Percentiles rank a stretch among this genome's conserved stretches.
Evolutionary conservation across 805 yeast genomes (phyloP).

Genomic region (Metschnikowia cubensis): DNA sequence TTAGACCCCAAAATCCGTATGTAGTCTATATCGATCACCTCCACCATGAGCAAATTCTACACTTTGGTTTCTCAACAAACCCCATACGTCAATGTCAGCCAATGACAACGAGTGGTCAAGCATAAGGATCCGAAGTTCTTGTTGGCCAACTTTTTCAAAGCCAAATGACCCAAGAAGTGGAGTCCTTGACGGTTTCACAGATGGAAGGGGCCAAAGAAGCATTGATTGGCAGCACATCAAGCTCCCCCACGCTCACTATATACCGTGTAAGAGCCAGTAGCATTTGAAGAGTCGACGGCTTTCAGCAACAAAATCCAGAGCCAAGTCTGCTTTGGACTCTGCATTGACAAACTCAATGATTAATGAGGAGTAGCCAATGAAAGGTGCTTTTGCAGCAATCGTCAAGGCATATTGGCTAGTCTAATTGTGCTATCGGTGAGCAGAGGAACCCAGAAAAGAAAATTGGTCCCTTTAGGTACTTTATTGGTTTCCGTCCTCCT

Average conservation of each 20-base stretch:
- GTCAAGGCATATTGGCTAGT: conserved; percentile 43
- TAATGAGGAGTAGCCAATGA: conserved; percentile 72
- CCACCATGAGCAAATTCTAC: no score
- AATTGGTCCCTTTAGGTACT: no score
- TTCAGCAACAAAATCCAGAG: conserved; percentile 71
- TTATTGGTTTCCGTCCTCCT: no score
- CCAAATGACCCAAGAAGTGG: conserved; percentile 64
- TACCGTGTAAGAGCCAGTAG: conserved; percentile 44
- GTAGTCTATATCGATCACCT: no score
- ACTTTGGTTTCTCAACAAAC: no score
- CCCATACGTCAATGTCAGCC: no score
- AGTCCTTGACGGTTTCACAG: conserved; percentile 16
- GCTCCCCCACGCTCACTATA: conserved; percentile 38
- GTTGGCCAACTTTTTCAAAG: conserved; percentile 62
- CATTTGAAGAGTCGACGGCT: conserved; percentile 42
- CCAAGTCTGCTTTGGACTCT: conserved; percentile 45
- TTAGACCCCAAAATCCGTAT: no score
- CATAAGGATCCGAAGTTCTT: no score
- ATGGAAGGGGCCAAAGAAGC: conserved; percentile 51
- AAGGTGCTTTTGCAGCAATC: conserved; percentile 83
- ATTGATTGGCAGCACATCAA: conserved; percentile 46
- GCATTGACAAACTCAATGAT: conserved; percentile 70
- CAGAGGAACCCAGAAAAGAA: neutral
- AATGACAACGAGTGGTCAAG: no score
- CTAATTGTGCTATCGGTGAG: neutral